Percentiles rank a stretch among this genome's conserved stretches.
These are phyloP conservation scores for Strobilomyces dryophilus DNA, from an alignment of 768 basidiomycete species.

Conservation along the genomic window DNA sequence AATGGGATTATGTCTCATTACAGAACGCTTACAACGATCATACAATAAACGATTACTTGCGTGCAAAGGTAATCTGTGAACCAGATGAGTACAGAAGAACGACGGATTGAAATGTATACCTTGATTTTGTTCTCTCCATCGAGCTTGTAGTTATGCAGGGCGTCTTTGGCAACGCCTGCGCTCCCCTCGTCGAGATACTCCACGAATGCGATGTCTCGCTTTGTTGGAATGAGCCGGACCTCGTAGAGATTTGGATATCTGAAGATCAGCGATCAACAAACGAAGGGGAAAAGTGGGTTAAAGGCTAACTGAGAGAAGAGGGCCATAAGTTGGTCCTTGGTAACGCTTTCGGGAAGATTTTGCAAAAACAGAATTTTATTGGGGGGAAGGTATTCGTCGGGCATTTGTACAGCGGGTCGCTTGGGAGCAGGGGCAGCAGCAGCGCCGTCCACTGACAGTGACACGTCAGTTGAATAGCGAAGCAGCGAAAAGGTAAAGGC, in stretches of 20 bases:
- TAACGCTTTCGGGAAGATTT: conserved; percentile 90
- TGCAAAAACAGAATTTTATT: conserved; percentile 99
- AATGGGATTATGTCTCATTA: conserved; percentile 28
- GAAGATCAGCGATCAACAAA: conserved; percentile 1
- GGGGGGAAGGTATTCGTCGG: conserved; percentile 98
- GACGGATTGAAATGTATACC: conserved; percentile 38
- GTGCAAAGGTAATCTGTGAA: conserved; percentile 66
- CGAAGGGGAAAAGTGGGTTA: background rate
- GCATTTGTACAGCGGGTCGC: conserved; percentile 91
- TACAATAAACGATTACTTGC: conserved; percentile 49
- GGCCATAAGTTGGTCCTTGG: conserved; percentile 85
- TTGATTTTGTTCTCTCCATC: conserved; percentile 99
- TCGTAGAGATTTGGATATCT: conserved; percentile 96
- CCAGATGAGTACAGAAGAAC: conserved; percentile 3
- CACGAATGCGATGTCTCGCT: conserved; percentile 97
- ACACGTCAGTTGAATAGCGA: conserved; percentile 1
- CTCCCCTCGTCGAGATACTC: conserved; percentile 93
- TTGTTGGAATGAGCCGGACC: conserved; percentile 97
- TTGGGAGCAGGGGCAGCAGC: conserved; percentile 62
- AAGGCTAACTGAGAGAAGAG: conserved; percentile 83
- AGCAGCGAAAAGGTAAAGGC: conserved; percentile 1
- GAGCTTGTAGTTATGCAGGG: conserved; percentile 95
- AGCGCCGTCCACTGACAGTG: conserved; percentile 59
- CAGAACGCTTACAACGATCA: conserved; percentile 26
- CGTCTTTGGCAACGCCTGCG: conserved; percentile 89